Conservation (phyloP, 768 basidiomycete genomes). For the Pisolithus marmoratus region DNA sequence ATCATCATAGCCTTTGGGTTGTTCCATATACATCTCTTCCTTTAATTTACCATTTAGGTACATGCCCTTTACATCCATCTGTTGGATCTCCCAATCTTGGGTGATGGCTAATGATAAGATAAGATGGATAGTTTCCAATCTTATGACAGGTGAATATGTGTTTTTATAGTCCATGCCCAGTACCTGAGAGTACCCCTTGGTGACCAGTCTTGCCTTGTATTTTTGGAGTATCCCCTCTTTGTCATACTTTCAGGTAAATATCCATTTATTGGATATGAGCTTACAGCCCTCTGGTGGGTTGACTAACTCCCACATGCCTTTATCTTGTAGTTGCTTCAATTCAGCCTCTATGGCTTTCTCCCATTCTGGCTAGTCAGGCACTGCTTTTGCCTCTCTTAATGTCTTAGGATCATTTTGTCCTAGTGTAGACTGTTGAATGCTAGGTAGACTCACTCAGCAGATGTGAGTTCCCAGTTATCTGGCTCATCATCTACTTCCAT, state of each 20-base stretch:
- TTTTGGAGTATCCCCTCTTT: not conserved
- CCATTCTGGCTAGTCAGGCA: not conserved
- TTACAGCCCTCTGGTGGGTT: too few species aligned
- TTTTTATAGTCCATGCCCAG: constrained; percentile 30
- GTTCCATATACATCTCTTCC: too few species aligned
- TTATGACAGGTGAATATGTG: too few species aligned
- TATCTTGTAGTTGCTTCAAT: not conserved
- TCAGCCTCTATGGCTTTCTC: constrained; percentile 1
- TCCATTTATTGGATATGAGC: constrained; percentile 26
- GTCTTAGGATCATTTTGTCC: not conserved
- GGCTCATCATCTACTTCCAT: too few species aligned
- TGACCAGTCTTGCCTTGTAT: constrained; percentile 36
- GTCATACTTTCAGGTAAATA: constrained; percentile 6
- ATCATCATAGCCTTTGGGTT: too few species aligned
- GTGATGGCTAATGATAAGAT: too few species aligned
- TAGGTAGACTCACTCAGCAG: not conserved
- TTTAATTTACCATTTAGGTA: too few species aligned
- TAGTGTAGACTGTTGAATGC: not conserved
- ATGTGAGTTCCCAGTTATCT: not conserved
- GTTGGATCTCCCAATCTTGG: too few species aligned
- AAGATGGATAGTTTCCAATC: too few species aligned
- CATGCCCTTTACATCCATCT: too few species aligned
- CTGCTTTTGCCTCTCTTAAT: too few species aligned
- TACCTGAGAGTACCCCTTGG: constrained; percentile 34
- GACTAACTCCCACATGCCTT: constrained; percentile 17